Base-by-base conservation (phyloP, 441 rosid genomes). In the Mallotus japonicus region DNA sequence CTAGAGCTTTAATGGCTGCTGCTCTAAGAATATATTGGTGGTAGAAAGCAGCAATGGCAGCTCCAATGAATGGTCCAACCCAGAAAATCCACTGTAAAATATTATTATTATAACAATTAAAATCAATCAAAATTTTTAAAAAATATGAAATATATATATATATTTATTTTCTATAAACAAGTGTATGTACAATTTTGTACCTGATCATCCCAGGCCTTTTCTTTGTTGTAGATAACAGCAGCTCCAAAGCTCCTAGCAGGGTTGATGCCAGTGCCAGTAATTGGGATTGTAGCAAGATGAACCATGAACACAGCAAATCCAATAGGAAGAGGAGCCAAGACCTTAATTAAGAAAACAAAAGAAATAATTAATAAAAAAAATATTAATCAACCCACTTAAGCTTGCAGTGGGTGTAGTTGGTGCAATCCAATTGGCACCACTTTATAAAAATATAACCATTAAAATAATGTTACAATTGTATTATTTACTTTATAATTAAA, bases 301-400 rank as follows among this genome's bases (percentile, higher is more conserved):
- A 90, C 95, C 89, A 88, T 88, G 84, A 90, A 90, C 73, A 90
- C 95, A n/a, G 95, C 95, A 74, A 90, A 90, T 60, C 95, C 95
- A 65, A 90, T 88, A 8, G 95, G 95, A 20, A 90, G 92, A 28
- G 92, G 95, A 20, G 95, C 95, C 86, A 90, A 84, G 2, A 90
- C 86, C 90, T 87, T 73, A 37, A 72, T 3, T n/a, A 0, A 5
- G 0, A 3, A 17, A 4, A 6, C 4, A 2, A 60, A 13, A 16
- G 2, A 42, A 42, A 42, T 5, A 42, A 42, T 42, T 42, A 42
- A 42, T 42, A 32, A 55, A 10, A 32, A 68, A 40, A 34, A 1
- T n/a, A 40, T 13, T 42, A 56, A 20, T 10, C 14, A 56, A 56
- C 19, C 19, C 32, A 56, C 22, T 56, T 56, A 44, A 44, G 47